Evolutionary conservation across 73 alveolate species (phyloP), one percentile per base, ranked within the genome.

Genomic region (Paramecium primaurelia): DNA sequence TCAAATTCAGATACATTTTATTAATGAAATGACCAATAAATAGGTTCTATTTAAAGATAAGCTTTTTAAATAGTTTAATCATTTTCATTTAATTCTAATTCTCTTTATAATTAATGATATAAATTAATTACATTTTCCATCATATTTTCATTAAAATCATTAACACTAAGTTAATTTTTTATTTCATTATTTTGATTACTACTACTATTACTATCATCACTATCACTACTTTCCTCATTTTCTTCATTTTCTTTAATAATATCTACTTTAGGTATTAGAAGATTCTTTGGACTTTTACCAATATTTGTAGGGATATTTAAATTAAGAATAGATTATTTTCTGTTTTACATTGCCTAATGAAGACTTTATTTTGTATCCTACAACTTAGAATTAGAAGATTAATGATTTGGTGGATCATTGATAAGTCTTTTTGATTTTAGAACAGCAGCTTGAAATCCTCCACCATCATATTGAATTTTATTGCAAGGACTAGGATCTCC

Each of bases 241-340:
- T 60, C 83, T 60, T 60, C 83, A 60, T 60, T 60, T 64, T 64
- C 84, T 64, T 64, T 64, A 64, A 64, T 64, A 14, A 34, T 42
- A 32, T 64, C 84, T 1, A 14, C 42, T 64, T 64, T 64, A 11
- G 84, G 84, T 25, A 64, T 28, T 54, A 54, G 8, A 16, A n/a
- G 6, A 32, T 12, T 64, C 30, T 64, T 64, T 64, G 84, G 84
- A 20, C 84, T 64, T 64, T 16, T 64, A 12, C 84, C 84, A 11
- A 64, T 4, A 32, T 34, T 34, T 12, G 51, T 2, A 32, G 84
- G 47, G 8, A 64, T 28, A 64, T 64, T 64, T 34, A 64, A 34
- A 64, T 34, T 64, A 8, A 64, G 7, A 32, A 64, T 8, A 6
- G 84, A 64, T 64, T 64, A 32, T 9, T 64, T 64, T 64, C 84